Base-by-base conservation (phyloP, 495 filamentous ascomycete genomes). In the Aspergillus leporis region DNA sequence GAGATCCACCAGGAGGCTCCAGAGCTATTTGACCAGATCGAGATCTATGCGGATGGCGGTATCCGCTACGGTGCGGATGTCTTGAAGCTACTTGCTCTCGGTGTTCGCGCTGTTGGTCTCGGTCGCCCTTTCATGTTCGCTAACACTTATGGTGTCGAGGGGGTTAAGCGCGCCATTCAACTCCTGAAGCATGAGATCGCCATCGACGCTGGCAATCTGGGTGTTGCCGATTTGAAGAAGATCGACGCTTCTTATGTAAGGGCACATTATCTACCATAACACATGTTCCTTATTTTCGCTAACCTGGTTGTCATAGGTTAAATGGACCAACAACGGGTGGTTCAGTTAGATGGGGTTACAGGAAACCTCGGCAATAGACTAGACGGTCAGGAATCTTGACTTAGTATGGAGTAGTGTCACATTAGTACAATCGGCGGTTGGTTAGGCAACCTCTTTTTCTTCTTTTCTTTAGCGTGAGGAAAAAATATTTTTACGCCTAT, bases 51-150 rank as follows among this genome's bases (percentile, higher is more conserved):
- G 0, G 79, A 81, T 59, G 73, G 78, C 4, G 79, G 80, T 1
- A 67, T 83, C 4, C 69, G 75, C 1, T 75, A 72, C 41, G 78
- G 78, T 6, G 70, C 71, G 9, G 78, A 82, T 64, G 68, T 79
- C 12, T 34, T 65, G 1, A 65, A 61, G 12, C 53, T 75, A 18
- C 66, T 83, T 1, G 71, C 78, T 0, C 65, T 81, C 18, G 78
- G 79, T 5, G 77, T 75, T 1, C 71, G 70, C 21, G 76, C 72
- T 13, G 77, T 81, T 8, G 78, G 77, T 21, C 28, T 81, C 0
- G 79, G 75, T 0, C 67, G 78, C 16, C 65, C 68, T 4, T 75
- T 78, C 54, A 72, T 80, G 74, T 81, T 62, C 52, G 67, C 74
- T 1, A 78, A 78, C 57, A 61, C 74, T 4, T 78, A 70, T 53